Percentiles rank a stretch among this genome's conserved stretches.
Conservation (phyloP, 768 basidiomycete species). For the Pleurotus salmoneostramineus region DNA sequence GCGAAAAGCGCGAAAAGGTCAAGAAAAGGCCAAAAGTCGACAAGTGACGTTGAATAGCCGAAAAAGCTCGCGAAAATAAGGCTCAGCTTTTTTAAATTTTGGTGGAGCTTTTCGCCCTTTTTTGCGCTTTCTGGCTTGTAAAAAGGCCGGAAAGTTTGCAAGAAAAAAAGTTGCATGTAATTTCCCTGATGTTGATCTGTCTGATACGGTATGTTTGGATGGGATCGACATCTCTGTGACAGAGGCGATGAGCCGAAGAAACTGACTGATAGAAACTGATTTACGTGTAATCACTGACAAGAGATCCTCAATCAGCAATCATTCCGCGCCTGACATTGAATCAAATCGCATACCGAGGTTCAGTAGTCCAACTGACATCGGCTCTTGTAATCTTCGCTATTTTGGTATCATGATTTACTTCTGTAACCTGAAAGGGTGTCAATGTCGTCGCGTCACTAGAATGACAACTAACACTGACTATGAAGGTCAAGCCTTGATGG, state of each 20-base stretch:
- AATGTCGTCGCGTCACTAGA: background rate
- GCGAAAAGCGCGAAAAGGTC: too few relatives aligned
- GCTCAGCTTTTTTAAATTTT: too few relatives aligned
- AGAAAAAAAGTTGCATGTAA: too few relatives aligned
- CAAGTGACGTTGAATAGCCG: too few relatives aligned
- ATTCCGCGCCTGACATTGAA: too few relatives aligned
- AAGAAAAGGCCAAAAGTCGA: too few relatives aligned
- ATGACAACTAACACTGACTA: slow-evolving; percentile 40
- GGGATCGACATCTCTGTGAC: slow-evolving; percentile 68
- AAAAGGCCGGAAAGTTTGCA: too few relatives aligned
- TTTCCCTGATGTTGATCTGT: slow-evolving; percentile 35
- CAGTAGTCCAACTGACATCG: slow-evolving; percentile 85
- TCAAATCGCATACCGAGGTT: slow-evolving; percentile 44
- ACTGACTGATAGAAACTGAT: slow-evolving; percentile 16
- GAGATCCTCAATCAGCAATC: too few relatives aligned
- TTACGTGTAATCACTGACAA: slow-evolving; percentile 69
- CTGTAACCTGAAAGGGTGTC: slow-evolving; percentile 51
- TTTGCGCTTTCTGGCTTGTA: too few relatives aligned
- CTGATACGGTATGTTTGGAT: slow-evolving; percentile 72
- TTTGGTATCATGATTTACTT: slow-evolving; percentile 77
- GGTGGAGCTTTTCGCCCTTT: too few relatives aligned
- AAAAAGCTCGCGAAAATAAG: too few relatives aligned
- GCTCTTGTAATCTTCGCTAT: slow-evolving; percentile 65
- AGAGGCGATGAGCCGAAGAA: background rate
- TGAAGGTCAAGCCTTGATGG: slow-evolving; percentile 80